phyloP scores from a whole-genome alignment of 345 rosid genomes.

The Brassica incana region DNA sequence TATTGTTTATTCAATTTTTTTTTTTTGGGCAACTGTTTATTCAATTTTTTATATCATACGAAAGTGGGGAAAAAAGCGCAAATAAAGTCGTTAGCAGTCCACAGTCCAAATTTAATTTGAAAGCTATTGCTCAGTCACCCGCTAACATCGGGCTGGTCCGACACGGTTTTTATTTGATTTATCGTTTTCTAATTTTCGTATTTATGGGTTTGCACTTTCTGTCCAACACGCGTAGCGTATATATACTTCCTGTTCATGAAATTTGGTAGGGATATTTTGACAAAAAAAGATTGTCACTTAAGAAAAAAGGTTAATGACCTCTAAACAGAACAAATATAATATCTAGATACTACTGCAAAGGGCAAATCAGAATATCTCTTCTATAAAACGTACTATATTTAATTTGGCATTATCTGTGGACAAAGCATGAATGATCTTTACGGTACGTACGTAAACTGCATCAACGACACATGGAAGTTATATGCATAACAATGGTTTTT shows the following conservation, averaged over 20 bases:
- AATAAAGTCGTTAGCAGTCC: constrained; percentile 15
- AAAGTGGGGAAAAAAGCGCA: constrained; percentile 14
- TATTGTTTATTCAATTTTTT: background rate
- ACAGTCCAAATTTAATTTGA: constrained; percentile 33
- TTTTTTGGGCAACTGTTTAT: background rate
- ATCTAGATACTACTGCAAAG: background rate
- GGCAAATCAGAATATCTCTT: background rate
- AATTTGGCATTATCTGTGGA: background rate
- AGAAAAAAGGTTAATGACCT: background rate
- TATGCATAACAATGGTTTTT: too few species aligned
- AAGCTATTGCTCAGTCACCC: constrained; percentile 27
- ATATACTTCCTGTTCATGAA: background rate
- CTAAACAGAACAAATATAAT: background rate
- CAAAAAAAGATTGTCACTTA: constrained; percentile 8
- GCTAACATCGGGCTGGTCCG: constrained; percentile 29
- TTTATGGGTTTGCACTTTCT: constrained; percentile 21
- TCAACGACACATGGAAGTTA: too few species aligned
- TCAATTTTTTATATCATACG: background rate
- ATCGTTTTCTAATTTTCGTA: constrained; percentile 1
- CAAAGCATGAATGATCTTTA: background rate
- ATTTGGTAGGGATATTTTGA: constrained; percentile 32
- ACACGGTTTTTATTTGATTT: constrained; percentile 21
- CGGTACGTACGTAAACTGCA: too few species aligned
- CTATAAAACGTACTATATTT: background rate
- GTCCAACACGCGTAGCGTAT: constrained; percentile 14